phyloP scores from a whole-genome alignment of 2,329 filamentous ascomycete species.

The Fusarium falciforme region DNA sequence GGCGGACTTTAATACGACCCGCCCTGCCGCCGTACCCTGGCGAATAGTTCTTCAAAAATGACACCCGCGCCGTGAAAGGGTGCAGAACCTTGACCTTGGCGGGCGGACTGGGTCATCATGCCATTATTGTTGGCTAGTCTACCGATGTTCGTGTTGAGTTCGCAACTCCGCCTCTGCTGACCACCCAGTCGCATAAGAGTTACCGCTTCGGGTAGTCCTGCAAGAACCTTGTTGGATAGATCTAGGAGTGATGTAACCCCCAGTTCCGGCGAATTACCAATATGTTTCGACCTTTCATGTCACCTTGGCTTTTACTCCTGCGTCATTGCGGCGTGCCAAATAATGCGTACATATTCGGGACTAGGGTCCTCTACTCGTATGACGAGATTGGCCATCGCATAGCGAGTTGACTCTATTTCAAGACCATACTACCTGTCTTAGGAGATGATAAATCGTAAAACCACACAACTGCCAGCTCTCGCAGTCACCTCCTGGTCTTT shows the following conservation, averaged over 20 bases:
- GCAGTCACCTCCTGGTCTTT: accelerated
- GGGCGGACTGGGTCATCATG: not conserved
- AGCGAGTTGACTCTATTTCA: not conserved
- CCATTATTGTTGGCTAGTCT: not conserved
- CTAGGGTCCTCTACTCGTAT: not conserved
- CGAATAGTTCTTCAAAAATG: not conserved
- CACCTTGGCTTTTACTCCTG: not conserved
- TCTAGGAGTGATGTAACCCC: not conserved
- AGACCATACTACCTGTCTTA: not conserved
- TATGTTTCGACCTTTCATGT: not conserved
- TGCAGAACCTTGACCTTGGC: not conserved
- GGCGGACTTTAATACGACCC: not conserved
- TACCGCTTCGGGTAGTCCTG: not conserved
- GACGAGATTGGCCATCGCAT: not conserved
- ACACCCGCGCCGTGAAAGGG: not conserved
- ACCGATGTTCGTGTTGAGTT: not conserved
- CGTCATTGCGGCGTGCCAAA: not conserved
- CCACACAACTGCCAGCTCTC: not conserved
- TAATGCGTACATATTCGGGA: not conserved
- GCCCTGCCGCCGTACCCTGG: not conserved
- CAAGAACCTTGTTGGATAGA: not conserved
- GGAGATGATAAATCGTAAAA: no score
- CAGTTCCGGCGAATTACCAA: not conserved
- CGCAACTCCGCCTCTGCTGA: not conserved
- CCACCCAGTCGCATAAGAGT: not conserved